Evolutionary conservation across 2,329 filamentous ascomycete genomes (phyloP).

Genomic region (Colletotrichum siamense): DNA sequence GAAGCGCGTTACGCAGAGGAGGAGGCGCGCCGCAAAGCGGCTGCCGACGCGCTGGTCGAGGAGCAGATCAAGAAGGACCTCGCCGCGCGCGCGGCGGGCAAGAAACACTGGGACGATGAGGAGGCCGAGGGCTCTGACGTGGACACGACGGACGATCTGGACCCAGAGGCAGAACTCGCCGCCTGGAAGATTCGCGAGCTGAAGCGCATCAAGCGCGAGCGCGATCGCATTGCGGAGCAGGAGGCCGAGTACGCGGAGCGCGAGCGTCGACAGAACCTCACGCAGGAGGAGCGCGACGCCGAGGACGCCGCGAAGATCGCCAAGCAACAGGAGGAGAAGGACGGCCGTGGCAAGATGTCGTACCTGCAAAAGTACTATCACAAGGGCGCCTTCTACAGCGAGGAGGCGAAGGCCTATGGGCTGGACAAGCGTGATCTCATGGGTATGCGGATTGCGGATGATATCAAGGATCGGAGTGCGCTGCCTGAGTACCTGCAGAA

Average conservation of each 20-base stretch:
- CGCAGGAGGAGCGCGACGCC: conserved; percentile 80
- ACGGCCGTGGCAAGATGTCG: conserved; percentile 78
- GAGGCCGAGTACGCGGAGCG: conserved; percentile 90
- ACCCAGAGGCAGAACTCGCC: conserved; percentile 86
- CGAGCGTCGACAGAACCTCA: conserved; percentile 86
- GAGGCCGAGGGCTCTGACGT: conserved; percentile 70
- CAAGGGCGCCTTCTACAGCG: conserved; percentile 94
- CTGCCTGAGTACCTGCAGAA: conserved; percentile 92
- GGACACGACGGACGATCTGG: conserved; percentile 86
- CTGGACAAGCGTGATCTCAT: conserved; percentile 84
- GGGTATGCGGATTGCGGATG: conserved; percentile 82
- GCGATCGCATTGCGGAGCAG: conserved; percentile 80
- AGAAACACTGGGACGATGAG: conserved; percentile 86
- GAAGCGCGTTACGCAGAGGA: conserved; percentile 53
- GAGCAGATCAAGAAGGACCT: conserved; percentile 86
- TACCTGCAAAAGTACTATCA: conserved; percentile 98
- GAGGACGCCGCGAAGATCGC: conserved; percentile 84
- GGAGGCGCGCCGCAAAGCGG: conserved; percentile 70
- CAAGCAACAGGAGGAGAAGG: conserved; percentile 80
- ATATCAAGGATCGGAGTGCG: conserved; percentile 80
- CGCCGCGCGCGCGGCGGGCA: conserved; percentile 74
- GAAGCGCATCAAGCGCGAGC: conserved; percentile 84
- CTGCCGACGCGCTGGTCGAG: conserved; percentile 81
- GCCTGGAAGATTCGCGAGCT: conserved; percentile 96
- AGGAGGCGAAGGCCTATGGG: conserved; percentile 77